These are phyloP conservation scores for Sparassis latifolia DNA, from an alignment of 1,284 basidiomycete genomes.

Conservation along the genomic window DNA sequence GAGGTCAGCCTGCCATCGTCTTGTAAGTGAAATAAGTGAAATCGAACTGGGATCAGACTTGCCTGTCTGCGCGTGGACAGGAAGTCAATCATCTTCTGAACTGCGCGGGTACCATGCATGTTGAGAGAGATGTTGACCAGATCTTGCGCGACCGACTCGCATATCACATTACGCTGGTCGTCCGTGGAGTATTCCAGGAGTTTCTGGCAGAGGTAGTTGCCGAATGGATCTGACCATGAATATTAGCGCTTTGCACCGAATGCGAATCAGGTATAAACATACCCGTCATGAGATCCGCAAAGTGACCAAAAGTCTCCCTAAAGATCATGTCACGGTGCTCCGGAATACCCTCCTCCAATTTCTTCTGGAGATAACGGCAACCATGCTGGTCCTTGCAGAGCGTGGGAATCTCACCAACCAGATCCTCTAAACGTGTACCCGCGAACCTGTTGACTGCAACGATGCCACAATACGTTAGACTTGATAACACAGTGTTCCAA, in stretches of 20 bases:
- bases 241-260: neutral
- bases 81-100: conserved; percentile 99
- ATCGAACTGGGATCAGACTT: conserved; percentile 34
- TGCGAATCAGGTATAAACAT: conserved; percentile 15
- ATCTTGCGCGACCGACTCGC: conserved; percentile 96
- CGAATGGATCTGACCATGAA: conserved; percentile 81
- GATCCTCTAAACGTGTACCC: conserved; percentile 90
- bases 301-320: conserved; percentile 95
- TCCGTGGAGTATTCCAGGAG: conserved; percentile 96
- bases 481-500: too few species aligned
- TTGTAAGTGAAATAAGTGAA: conserved; percentile 31
- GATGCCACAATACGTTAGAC: neutral
- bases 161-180: conserved; percentile 95
- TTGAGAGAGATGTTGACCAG: conserved; percentile 98
- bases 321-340: conserved; percentile 99
- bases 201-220: conserved; percentile 99
- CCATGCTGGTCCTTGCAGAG: conserved; percentile 99
- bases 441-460: conserved; percentile 85
- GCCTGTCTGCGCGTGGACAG: conserved; percentile 91
- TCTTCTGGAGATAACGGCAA: conserved; percentile 98
- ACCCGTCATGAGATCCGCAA: conserved; percentile 98
- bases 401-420: conserved; percentile 89
- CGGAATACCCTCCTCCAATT: conserved; percentile 91
- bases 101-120: conserved; percentile 99
- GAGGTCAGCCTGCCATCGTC: conserved; percentile 60